phyloP scores from a whole-genome alignment of 768 basidiomycete genomes.

The Amanita jacksonii region DNA sequence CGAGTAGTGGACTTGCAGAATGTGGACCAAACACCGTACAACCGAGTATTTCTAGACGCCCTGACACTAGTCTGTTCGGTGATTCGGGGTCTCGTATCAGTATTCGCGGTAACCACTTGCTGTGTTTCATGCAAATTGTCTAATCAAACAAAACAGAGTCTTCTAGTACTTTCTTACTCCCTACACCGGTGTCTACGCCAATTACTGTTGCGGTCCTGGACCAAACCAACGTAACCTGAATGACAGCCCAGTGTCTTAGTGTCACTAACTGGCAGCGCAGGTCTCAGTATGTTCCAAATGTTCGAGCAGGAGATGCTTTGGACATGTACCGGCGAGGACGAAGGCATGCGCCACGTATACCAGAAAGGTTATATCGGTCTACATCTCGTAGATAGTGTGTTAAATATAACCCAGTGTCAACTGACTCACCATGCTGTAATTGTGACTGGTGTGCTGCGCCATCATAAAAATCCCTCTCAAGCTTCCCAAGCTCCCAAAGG shows the following conservation, averaged over 20 bases:
- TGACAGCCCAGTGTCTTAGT: neutral
- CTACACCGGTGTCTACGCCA: neutral
- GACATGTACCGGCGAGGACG: neutral
- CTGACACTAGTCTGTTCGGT: neutral
- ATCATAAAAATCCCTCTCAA: too few relatives aligned
- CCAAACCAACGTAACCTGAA: neutral
- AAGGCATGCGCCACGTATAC: neutral
- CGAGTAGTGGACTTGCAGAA: neutral
- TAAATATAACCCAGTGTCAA: neutral
- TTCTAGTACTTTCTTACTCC: neutral
- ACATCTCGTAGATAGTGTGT: too few relatives aligned
- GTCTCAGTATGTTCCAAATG: neutral
- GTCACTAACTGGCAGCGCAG: neutral
- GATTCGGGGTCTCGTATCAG: neutral
- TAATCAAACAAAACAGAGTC: neutral
- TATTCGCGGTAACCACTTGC: neutral
- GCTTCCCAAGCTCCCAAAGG: too few relatives aligned
- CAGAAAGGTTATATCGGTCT: constrained; percentile 4
- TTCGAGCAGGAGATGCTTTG: neutral
- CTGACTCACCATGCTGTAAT: neutral
- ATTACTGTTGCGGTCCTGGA: neutral
- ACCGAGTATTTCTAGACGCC: neutral
- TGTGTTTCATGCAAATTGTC: neutral
- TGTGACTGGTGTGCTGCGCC: too few relatives aligned
- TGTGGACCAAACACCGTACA: neutral